Conservation (phyloP, 2,329 filamentous ascomycete species). For the Coniochaeta prunicola region DNA sequence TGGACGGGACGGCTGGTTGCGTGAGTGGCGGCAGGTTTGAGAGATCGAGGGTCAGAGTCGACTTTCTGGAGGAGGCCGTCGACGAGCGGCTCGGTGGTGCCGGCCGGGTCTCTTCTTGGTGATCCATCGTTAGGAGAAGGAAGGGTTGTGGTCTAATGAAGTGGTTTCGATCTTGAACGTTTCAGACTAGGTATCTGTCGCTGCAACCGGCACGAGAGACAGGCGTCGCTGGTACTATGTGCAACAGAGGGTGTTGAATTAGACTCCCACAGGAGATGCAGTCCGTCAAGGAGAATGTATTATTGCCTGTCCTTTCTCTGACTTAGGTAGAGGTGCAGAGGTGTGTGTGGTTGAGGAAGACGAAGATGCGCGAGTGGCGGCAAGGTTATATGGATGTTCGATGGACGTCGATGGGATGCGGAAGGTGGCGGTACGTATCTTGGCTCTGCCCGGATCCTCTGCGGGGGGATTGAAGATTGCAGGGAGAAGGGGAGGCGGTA, state of each 20-base stretch:
- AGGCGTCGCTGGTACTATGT: no score
- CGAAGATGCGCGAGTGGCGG: background rate
- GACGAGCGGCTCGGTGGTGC: slow-evolving; percentile 32
- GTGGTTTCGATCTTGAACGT: background rate
- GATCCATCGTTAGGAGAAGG: background rate
- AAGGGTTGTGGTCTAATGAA: background rate
- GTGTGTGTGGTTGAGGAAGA: background rate
- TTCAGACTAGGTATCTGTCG: background rate
- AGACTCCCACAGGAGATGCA: no score
- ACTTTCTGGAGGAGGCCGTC: slow-evolving; percentile 36
- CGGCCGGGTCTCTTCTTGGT: slow-evolving; percentile 11
- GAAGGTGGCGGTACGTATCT: background rate
- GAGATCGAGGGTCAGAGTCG: slow-evolving; percentile 64
- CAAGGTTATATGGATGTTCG: background rate
- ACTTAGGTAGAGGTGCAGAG: background rate
- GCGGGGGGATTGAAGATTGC: no score
- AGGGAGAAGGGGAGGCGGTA: background rate
- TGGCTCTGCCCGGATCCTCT: no score
- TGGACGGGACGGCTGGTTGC: slow-evolving; percentile 68
- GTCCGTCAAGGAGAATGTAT: no score
- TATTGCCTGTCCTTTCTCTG: background rate
- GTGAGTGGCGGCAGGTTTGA: slow-evolving; percentile 62
- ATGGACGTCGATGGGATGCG: background rate
- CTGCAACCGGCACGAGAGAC: background rate
- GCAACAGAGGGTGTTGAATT: no score